Conservation (phyloP, 306 rosid species). For the Ochetophila trinervis region DNA sequence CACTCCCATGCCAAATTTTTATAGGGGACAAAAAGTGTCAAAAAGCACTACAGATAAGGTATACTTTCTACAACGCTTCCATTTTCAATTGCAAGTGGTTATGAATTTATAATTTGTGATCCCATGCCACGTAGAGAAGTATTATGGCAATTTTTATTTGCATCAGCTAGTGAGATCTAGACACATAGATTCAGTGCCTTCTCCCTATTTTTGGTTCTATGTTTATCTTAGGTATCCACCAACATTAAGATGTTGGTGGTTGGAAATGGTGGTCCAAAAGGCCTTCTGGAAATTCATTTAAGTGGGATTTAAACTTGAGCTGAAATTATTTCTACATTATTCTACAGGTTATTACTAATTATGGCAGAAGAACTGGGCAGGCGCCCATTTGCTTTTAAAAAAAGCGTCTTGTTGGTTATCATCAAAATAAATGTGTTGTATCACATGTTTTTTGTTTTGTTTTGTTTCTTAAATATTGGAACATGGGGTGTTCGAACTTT, state of each 20-base stretch:
- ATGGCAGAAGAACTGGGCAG: constrained; percentile 20
- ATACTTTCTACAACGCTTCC: neutral
- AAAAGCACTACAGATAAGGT: constrained; percentile 56
- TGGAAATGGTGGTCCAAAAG: neutral
- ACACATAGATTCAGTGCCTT: neutral
- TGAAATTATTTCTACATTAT: constrained; percentile 14
- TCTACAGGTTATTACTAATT: constrained; percentile 17
- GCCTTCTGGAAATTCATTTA: constrained; percentile 2
- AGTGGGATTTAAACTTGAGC: constrained; percentile 16
- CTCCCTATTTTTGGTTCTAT: neutral
- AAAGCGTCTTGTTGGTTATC: neutral
- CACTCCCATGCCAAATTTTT: constrained; percentile 44
- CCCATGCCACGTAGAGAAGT: neutral
- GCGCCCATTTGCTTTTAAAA: constrained; percentile 15
- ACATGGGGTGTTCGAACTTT: too few relatives aligned
- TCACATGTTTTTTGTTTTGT: too few relatives aligned
- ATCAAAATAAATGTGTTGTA: neutral
- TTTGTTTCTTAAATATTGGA: too few relatives aligned
- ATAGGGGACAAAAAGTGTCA: constrained; percentile 41
- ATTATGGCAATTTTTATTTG: neutral
- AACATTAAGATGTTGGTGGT: neutral
- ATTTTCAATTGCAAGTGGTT: constrained; percentile 1
- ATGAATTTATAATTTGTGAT: neutral
- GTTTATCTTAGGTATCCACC: neutral
- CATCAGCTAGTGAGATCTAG: neutral